phyloP scores from a whole-genome alignment of 2,329 filamentous ascomycete genomes.

The Byssothecium circinans region DNA sequence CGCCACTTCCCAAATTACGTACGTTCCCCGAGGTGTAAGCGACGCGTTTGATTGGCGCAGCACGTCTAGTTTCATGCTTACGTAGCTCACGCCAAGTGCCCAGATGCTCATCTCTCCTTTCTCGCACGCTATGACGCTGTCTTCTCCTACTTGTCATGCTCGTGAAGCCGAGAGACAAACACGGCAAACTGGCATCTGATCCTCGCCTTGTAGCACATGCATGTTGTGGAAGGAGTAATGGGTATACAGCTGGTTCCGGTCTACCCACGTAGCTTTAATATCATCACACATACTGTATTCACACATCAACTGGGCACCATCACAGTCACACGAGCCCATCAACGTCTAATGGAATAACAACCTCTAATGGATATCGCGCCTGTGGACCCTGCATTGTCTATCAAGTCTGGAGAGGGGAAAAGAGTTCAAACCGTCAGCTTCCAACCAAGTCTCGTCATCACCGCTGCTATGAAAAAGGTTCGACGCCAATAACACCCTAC shows the following conservation, averaged over 20 bases:
- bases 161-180: not conserved
- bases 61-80: not conserved
- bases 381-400: constrained; percentile 1
- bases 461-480: constrained; percentile 1
- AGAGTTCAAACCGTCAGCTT: constrained; percentile 1
- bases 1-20: constrained; percentile 11
- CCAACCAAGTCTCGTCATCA: constrained; percentile 4
- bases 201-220: too few relatives aligned
- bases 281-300: too few relatives aligned
- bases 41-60: constrained; percentile 17
- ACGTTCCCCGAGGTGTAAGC: constrained; percentile 22
- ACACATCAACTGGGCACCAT: too few relatives aligned
- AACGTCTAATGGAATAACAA: not conserved
- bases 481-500: constrained; percentile 20
- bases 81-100: not conserved
- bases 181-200: too few relatives aligned
- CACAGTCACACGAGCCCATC: not conserved
- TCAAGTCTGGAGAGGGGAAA: constrained; percentile 1
- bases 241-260: too few relatives aligned
- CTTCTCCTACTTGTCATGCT: too few relatives aligned
- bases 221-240: too few relatives aligned
- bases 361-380: not conserved
- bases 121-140: too few relatives aligned
- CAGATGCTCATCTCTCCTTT: not conserved
- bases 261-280: too few relatives aligned